A percentile compares a stretch with the other conserved stretches of the same genome.
phyloP scores from a whole-genome alignment of 345 rosid genomes.

The Citrus medica region DNA sequence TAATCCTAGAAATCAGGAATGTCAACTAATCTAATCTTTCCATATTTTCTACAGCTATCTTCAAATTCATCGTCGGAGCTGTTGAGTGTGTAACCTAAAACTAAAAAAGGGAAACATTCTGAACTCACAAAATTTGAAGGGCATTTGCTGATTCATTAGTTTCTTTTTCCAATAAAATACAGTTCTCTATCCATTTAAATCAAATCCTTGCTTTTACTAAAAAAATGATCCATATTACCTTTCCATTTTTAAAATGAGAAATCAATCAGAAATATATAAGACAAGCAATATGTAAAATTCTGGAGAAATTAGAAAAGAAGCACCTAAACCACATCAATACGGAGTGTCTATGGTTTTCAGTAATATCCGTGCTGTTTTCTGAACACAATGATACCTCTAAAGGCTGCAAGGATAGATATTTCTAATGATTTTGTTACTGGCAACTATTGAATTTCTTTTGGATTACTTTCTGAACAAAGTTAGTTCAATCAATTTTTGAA shows the following conservation, averaged over 20 bases:
- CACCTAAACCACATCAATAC: not conserved
- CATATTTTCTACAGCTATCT: no score
- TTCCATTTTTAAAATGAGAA: not conserved
- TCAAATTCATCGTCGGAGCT: not conserved
- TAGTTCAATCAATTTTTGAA: not conserved
- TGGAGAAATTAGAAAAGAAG: not conserved
- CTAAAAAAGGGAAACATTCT: no score
- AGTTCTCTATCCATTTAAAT: not conserved
- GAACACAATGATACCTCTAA: not conserved
- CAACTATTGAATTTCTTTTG: not conserved
- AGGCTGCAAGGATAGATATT: not conserved
- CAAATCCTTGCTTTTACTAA: not conserved
- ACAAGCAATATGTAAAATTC: not conserved
- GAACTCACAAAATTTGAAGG: not conserved
- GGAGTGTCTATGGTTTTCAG: not conserved
- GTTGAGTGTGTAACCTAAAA: no score
- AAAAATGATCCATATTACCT: no score
- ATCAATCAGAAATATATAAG: not conserved
- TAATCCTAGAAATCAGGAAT: no score
- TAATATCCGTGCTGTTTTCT: not conserved
- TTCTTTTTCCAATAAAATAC: not conserved
- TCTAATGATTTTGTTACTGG: not conserved
- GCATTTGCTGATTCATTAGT: not conserved
- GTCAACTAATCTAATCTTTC: no score
- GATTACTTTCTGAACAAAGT: not conserved